Conservation (phyloP, 1,139 yeast genomes). For the Nadsonia starkeyi-henricii region DNA sequence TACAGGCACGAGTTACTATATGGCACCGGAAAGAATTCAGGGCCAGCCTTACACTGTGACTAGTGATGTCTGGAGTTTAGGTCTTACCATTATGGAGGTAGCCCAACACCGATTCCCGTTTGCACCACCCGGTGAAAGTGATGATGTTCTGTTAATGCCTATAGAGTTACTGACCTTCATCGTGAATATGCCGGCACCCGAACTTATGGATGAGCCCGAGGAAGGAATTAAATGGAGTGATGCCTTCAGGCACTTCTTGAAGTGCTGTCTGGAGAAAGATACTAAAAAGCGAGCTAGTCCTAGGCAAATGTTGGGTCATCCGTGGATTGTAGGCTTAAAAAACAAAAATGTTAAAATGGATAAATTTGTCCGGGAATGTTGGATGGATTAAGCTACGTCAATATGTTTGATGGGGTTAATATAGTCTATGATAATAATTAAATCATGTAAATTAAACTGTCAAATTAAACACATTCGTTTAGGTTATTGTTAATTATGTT, state of each 20-base stretch:
- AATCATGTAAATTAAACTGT: too few species aligned
- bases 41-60: constrained; percentile 92
- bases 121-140: constrained; percentile 27
- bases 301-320: constrained; percentile 79
- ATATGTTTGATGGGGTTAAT: too few species aligned
- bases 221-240: constrained; percentile 70
- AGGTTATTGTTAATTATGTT: too few species aligned
- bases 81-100: constrained; percentile 80
- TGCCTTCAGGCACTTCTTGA: constrained; percentile 69
- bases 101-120: constrained; percentile 82
- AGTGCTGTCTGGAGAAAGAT: constrained; percentile 70
- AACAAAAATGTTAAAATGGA: constrained; percentile 70
- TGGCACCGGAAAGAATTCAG: constrained; percentile 96
- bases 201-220: constrained; percentile 60
- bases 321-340: constrained; percentile 75
- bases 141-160: constrained; percentile 48
- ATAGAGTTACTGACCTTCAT: constrained; percentile 75
- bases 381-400: constrained; percentile 31
- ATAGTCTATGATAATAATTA: too few species aligned
- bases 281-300: constrained; percentile 78
- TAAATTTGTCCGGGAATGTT: constrained; percentile 64
- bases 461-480: too few species aligned
- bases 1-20: constrained; percentile 92
- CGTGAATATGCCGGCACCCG: constrained; percentile 64
- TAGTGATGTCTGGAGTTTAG: constrained; percentile 93